Evolutionary conservation across 2,329 filamentous ascomycete species (phyloP).

Genomic region (Fusarium avenaceum): DNA sequence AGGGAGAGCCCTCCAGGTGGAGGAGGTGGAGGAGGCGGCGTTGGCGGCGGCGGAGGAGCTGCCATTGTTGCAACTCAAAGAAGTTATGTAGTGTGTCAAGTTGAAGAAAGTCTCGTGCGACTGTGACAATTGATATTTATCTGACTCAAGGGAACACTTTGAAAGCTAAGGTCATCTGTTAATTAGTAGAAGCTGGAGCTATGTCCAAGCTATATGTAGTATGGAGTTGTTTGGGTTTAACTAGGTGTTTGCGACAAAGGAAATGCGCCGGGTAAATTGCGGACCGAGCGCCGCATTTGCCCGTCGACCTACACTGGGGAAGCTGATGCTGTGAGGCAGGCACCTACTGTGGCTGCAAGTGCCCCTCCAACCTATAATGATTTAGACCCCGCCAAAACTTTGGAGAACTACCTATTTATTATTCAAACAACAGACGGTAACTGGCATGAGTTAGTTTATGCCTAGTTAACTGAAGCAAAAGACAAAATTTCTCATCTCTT

Average conservation of each 20-base stretch:
- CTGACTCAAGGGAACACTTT: not conserved
- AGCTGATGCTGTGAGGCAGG: conserved; percentile 9
- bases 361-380: conserved; percentile 50
- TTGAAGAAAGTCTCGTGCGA: not conserved
- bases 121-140: not conserved
- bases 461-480: conserved; percentile 14
- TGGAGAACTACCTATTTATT: conserved; percentile 1
- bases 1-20: conserved; percentile 74
- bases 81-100: not conserved
- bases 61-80: conserved; percentile 42
- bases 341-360: conserved; percentile 33
- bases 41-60: conserved; percentile 46
- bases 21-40: conserved; percentile 51
- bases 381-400: conserved; percentile 52
- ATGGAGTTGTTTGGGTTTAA: not conserved
- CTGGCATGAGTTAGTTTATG: conserved; percentile 32
- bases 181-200: not conserved
- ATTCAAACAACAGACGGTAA: conserved; percentile 24
- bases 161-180: not conserved
- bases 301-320: conserved; percentile 1
- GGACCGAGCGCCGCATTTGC: conserved; percentile 22
- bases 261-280: conserved; percentile 51
- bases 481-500: not conserved
- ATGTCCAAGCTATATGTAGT: not conserved
- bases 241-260: conserved; percentile 2